Conservation (phyloP, 2,329 filamentous ascomycete species). For the Zalaria obscura region DNA sequence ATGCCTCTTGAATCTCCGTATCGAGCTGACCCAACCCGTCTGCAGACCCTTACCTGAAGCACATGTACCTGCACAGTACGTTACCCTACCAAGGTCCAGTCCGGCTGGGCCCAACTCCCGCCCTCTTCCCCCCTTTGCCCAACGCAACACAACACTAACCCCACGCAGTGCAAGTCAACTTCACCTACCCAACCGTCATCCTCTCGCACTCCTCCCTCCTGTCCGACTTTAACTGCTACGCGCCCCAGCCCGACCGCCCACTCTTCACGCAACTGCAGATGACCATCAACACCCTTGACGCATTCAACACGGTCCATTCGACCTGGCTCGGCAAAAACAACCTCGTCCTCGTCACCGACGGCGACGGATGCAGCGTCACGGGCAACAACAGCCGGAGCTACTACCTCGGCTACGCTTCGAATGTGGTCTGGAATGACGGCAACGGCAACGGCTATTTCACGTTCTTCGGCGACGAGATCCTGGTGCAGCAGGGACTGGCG, state of each 20-base stretch:
- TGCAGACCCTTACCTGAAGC: not conserved
- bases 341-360: slow-evolving; percentile 1
- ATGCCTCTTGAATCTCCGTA: no score
- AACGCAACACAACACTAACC: no score
- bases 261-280: not conserved
- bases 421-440: not conserved
- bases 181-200: slow-evolving; percentile 1
- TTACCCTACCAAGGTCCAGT: not conserved
- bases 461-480: slow-evolving; percentile 2
- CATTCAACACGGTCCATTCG: not conserved
- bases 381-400: not conserved
- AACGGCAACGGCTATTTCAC: not conserved
- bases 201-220: not conserved
- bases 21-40: no score
- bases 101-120: not conserved
- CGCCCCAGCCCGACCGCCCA: not conserved
- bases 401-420: not conserved
- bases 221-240: not conserved
- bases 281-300: not conserved
- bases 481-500: slow-evolving; percentile 1
- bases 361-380: not conserved
- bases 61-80: slow-evolving; percentile 1
- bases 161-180: not conserved
- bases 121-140: no score
- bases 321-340: not conserved